Evolutionary conservation across 768 basidiomycete genomes (phyloP), one percentile per base, ranked within the genome.

Genomic region (Kwoniella shandongensis): DNA sequence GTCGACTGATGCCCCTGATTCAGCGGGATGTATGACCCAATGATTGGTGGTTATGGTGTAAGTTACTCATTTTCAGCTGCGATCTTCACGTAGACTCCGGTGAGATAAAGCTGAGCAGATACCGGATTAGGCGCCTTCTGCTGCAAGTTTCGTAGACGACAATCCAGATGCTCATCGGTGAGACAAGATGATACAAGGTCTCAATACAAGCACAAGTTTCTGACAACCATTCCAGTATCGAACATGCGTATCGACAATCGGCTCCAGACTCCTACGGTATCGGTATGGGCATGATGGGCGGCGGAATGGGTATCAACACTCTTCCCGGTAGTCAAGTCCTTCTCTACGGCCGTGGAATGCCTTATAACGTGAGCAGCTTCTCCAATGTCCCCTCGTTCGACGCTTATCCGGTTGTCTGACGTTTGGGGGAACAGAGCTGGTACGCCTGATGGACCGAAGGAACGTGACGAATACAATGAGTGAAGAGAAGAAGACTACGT

Each of bases 91-190:
- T 32, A 12, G n/a, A n/a, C n/a, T n/a, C n/a, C n/a, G n/a, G n/a
- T n/a, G n/a, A n/a, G n/a, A n/a, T n/a, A n/a, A n/a, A n/a, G n/a
- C 45, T 48, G 45, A 38, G 30, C 32, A 30, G 10, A 17, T 2
- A 29, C 27, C n/a, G 12, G 13, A 7, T 23, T 53, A 70, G 69
- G 61, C 66, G 69, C 69, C 66, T 40, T 61, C 69, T 35, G 66
- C 69, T 44, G 64, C 66, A 46, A 56, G 57, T 32, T 56, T 63
- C 38, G 65, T 63, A 35, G 69, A 71, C 54, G 69, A 71, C 46
- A 62, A 60, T 52, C 61, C 66, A 38, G 69, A 71, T 57, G 66
- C 69, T 65, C 69, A 71, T 49, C 63, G 69, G 66, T 67, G 50
- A 58, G 61, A n/a, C 17, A 35, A 10, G 22, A 40, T 38, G 23